Evolutionary conservation across 257 asterid species (phyloP).

Genomic region (Jaltomata sinuosa): DNA sequence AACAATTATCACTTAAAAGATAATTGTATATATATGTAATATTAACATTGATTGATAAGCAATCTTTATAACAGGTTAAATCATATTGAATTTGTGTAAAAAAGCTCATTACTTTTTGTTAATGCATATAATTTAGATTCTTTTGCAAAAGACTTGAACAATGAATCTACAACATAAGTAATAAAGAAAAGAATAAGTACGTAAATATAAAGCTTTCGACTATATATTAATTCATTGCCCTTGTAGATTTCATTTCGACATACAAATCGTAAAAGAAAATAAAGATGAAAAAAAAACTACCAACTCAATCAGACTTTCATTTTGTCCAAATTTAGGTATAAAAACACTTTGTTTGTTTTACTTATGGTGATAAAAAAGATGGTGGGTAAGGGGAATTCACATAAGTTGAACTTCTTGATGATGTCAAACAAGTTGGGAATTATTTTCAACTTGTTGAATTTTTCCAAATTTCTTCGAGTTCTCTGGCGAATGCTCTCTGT

Average conservation of each 20-base stretch:
- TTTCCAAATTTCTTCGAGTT: constrained; percentile 78
- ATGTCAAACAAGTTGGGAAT: neutral
- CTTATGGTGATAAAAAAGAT: neutral
- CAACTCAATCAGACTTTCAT: neutral
- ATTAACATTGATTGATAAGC: neutral
- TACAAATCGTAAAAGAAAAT: neutral
- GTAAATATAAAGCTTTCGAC: neutral
- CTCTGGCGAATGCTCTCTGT: constrained; percentile 70
- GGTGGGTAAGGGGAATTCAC: neutral
- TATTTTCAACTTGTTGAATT: constrained; percentile 19
- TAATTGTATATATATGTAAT: neutral
- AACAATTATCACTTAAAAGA: neutral
- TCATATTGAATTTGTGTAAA: neutral
- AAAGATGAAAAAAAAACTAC: neutral
- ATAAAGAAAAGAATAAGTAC: neutral
- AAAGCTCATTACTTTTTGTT: neutral
- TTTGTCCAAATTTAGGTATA: constrained; percentile 1
- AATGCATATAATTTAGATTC: neutral
- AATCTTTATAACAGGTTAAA: neutral
- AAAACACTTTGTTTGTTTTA: neutral
- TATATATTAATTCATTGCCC: neutral
- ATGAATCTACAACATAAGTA: neutral
- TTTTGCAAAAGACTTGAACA: neutral
- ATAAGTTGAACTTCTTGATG: neutral
- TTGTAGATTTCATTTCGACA: neutral